These are phyloP conservation scores for Puccinia horiana DNA, from an alignment of 1,284 basidiomycete genomes.

Conservation along the genomic window DNA sequence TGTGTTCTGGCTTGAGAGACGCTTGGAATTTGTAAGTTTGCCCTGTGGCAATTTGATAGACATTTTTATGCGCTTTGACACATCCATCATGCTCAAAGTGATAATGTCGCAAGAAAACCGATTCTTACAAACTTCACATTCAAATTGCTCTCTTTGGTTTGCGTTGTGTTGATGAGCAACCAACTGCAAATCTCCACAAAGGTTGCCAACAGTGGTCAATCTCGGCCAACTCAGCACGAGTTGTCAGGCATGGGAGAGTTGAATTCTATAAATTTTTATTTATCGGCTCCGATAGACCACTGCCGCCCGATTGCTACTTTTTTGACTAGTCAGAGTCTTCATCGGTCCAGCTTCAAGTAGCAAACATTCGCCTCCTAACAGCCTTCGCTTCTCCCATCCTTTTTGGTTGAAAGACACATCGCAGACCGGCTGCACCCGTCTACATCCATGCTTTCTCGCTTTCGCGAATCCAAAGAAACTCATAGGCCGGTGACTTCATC, in stretches of 20 bases:
- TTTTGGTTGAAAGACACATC: neutral
- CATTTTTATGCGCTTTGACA: constrained; percentile 4
- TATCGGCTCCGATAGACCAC: neutral
- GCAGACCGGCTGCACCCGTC: neutral
- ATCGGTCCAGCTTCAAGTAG: neutral
- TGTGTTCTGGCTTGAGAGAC: no score
- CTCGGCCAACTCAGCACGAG: neutral
- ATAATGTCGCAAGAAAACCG: no score
- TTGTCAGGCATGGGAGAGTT: constrained; percentile 1
- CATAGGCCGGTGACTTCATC: neutral
- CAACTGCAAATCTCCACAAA: no score
- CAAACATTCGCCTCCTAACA: neutral
- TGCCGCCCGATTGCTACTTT: no score
- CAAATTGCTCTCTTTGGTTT: no score
- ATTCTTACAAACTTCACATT: no score
- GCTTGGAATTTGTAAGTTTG: no score
- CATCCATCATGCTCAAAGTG: no score
- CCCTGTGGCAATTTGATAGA: no score
- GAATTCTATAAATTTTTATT: neutral
- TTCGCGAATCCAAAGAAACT: constrained; percentile 12
- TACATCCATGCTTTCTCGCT: constrained; percentile 9
- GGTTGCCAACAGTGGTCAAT: no score
- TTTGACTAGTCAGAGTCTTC: neutral
- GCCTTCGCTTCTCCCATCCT: neutral
- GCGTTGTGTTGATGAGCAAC: no score